Evolutionary conservation across 2,329 filamentous ascomycete species (phyloP).

Genomic region (Penicillium sp.): DNA sequence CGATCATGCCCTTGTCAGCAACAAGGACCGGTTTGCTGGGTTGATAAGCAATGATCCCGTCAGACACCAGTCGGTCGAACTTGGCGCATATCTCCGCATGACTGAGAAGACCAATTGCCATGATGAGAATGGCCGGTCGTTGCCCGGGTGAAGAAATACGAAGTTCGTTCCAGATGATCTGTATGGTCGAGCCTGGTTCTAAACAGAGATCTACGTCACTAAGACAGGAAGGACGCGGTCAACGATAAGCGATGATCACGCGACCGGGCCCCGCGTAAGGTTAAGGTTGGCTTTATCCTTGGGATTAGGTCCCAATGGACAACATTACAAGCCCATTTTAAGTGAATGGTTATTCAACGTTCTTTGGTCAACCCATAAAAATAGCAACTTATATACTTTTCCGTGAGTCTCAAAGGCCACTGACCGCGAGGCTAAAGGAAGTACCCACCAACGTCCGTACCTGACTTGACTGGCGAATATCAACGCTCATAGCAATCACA

Average conservation of each 20-base stretch:
- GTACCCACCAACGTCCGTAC: neutral
- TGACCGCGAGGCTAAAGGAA: neutral
- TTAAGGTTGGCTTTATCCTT: neutral
- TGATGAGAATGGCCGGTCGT: neutral
- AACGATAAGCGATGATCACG: neutral
- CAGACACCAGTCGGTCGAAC: constrained; percentile 10
- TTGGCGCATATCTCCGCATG: constrained; percentile 14
- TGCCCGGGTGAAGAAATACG: neutral
- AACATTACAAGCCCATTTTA: neutral
- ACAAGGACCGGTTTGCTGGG: constrained; percentile 7
- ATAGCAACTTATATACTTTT: neutral
- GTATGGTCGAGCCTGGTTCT: neutral
- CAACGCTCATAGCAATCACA: neutral
- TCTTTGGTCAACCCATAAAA: neutral
- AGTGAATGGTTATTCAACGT: neutral
- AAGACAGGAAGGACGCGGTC: neutral
- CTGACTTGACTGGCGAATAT: neutral
- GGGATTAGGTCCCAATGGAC: neutral
- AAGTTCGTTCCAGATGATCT: neutral
- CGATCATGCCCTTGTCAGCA: constrained; percentile 10
- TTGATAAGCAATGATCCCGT: constrained; percentile 10
- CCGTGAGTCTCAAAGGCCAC: neutral
- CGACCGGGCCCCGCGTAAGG: neutral
- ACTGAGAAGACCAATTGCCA: constrained; percentile 8
- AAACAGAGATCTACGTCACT: neutral